phyloP scores from a whole-genome alignment of 192 early-diverging fungal species.

The Oehlia diaphana region DNA sequence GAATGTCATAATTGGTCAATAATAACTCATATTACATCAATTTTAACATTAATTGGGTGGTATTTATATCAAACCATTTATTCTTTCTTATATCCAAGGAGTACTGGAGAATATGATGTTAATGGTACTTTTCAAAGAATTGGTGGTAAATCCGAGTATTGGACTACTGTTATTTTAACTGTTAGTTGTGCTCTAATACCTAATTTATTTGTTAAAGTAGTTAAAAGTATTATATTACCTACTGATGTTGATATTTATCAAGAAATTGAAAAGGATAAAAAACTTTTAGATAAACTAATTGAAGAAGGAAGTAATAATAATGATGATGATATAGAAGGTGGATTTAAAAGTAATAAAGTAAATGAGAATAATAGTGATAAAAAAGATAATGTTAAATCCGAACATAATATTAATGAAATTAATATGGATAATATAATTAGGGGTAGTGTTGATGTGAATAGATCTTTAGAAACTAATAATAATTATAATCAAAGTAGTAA shows the following conservation, averaged over 20 bases:
- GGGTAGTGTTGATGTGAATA: too few species aligned
- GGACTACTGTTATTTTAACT: conserved; percentile 60
- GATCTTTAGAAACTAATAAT: too few species aligned
- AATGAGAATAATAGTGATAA: neutral
- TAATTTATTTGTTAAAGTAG: conserved; percentile 49
- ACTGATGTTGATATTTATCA: conserved; percentile 48
- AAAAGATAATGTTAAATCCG: neutral
- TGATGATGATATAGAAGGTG: neutral
- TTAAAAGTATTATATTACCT: conserved; percentile 39
- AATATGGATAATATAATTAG: too few species aligned
- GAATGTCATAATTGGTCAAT: conserved; percentile 66
- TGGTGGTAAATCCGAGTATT: conserved; percentile 50
- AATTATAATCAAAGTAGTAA: too few species aligned
- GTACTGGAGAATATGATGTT: conserved; percentile 51
- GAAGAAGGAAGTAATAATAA: neutral
- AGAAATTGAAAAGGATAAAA: conserved; percentile 41
- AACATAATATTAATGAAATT: neutral
- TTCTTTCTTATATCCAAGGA: conserved; percentile 55
- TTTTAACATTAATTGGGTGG: conserved; percentile 57
- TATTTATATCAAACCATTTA: conserved; percentile 67
- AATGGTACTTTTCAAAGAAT: conserved; percentile 51
- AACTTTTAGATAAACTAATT: neutral
- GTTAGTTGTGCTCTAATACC: conserved; percentile 52
- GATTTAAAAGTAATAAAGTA: neutral
- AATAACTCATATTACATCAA: conserved; percentile 59